Percentiles rank a stretch among this genome's conserved stretches.
Evolutionary conservation across 768 basidiomycete genomes (phyloP).

Genomic region (Sporobolomyces phaffii): DNA sequence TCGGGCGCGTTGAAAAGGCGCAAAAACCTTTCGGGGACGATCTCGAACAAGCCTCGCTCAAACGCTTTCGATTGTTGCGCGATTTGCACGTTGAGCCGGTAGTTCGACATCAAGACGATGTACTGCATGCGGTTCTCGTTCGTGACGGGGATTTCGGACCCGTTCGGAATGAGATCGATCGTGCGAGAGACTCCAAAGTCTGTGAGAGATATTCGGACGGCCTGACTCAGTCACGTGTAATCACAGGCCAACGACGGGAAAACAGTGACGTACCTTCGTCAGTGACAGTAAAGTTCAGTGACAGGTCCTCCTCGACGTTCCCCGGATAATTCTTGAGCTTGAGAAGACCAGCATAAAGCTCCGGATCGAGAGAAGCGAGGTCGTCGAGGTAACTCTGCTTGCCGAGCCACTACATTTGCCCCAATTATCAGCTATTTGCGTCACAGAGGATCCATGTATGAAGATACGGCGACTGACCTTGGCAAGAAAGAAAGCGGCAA

Average conservation of each 20-base stretch:
- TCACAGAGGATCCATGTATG: constrained; percentile 46
- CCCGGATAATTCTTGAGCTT: constrained; percentile 87
- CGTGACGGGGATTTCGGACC: constrained; percentile 75
- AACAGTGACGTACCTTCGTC: constrained; percentile 60
- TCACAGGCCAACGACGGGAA: too few relatives aligned
- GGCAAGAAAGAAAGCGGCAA: constrained; percentile 89
- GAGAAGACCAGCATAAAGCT: constrained; percentile 83
- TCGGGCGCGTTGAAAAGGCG: constrained; percentile 98
- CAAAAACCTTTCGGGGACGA: constrained; percentile 86
- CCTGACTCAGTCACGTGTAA: too few relatives aligned
- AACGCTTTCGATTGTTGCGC: constrained; percentile 53
- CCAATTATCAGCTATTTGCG: not conserved
- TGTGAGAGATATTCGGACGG: too few relatives aligned
- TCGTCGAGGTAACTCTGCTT: constrained; percentile 89
- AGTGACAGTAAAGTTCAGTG: constrained; percentile 80
- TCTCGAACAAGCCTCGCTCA: constrained; percentile 84
- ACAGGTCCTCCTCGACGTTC: constrained; percentile 70
- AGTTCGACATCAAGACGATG: constrained; percentile 81
- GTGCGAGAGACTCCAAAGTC: constrained; percentile 76
- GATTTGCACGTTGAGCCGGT: constrained; percentile 82
- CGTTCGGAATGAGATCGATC: constrained; percentile 72
- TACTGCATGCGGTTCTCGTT: constrained; percentile 82
- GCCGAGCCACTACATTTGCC: constrained; percentile 68
- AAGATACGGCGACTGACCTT: constrained; percentile 52
- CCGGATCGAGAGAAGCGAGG: constrained; percentile 80